These are phyloP conservation scores for Ceratobasidium sp. DNA, from an alignment of 1,284 basidiomycete species.

Conservation along the genomic window DNA sequence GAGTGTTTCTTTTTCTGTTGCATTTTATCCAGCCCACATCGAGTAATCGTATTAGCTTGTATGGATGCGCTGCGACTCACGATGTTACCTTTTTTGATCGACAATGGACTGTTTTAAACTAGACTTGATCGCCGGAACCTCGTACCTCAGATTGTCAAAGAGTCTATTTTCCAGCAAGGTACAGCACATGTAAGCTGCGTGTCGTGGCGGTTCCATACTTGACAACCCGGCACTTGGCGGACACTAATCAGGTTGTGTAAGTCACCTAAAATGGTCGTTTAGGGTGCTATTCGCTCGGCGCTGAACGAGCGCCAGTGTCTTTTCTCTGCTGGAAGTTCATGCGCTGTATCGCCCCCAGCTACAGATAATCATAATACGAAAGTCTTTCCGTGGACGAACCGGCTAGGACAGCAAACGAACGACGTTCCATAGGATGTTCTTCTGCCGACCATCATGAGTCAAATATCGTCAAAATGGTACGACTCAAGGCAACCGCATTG, in stretches of 20 bases:
- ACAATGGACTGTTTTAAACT: conserved; percentile 16
- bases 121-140: conserved; percentile 9
- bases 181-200: neutral
- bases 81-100: conserved; percentile 22
- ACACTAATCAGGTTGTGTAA: conserved; percentile 10
- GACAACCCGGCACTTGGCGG: neutral
- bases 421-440: no score
- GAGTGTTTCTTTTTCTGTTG: neutral
- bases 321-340: no score
- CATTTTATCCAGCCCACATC: conserved; percentile 11
- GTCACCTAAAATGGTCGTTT: neutral
- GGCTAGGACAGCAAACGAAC: no score
- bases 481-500: neutral
- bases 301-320: no score
- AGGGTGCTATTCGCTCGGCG: no score
- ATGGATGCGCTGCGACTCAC: conserved; percentile 3
- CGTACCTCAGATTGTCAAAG: conserved; percentile 1
- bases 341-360: no score
- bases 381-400: no score
- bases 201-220: neutral
- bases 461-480: no score
- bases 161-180: conserved; percentile 5
- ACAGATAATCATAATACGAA: no score
- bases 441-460: no score
- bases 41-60: conserved; percentile 13